These are phyloP conservation scores for Aurantiochytrium sp. DNA, from an alignment of 108 stramenopile genomes.

Conservation along the genomic window DNA sequence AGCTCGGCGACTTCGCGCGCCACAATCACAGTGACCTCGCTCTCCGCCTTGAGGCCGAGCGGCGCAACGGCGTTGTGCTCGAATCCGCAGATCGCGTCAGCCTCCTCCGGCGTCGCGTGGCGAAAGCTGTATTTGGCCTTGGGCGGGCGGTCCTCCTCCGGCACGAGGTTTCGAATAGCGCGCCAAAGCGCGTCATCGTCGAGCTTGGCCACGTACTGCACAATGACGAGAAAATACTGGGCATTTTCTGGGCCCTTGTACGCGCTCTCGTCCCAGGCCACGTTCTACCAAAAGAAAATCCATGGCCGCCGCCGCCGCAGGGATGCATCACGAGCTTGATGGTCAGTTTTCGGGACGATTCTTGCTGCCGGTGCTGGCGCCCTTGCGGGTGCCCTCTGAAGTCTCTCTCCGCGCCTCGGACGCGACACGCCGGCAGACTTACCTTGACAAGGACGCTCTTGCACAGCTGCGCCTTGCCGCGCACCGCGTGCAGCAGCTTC, in stretches of 20 bases:
- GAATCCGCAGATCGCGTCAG: background rate
- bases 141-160: background rate
- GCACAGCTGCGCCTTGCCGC: background rate
- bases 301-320: background rate
- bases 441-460: background rate
- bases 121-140: background rate
- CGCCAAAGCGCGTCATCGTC: background rate
- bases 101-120: background rate
- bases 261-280: background rate
- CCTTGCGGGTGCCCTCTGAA: background rate
- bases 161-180: background rate
- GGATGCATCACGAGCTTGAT: background rate
- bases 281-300: background rate
- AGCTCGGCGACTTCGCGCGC: background rate
- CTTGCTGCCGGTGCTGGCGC: background rate
- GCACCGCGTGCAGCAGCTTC: background rate
- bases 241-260: background rate
- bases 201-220: slow-evolving; percentile 9
- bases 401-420: background rate
- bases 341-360: background rate
- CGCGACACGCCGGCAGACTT: background rate
- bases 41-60: background rate
- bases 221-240: background rate
- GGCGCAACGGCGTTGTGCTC: slow-evolving; percentile 22
- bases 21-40: background rate